Evolutionary conservation across 164 flowering plant genomes (phyloP).

Genomic region (Annona cherimola): DNA sequence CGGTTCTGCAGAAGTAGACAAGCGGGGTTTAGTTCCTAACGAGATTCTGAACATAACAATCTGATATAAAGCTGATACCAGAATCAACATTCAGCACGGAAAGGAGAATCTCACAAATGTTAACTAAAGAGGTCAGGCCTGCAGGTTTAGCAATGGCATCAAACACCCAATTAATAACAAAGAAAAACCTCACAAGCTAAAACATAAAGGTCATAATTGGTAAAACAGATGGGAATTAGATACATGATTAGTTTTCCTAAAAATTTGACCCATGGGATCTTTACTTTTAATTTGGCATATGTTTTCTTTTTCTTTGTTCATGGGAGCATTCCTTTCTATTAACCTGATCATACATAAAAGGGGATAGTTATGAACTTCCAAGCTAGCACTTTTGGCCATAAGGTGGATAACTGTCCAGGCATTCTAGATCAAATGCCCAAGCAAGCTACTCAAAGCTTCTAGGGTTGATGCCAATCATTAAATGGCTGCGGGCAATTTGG

Average conservation of each 20-base stretch:
- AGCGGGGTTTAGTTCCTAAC: neutral
- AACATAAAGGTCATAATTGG: neutral
- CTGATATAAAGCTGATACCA: neutral
- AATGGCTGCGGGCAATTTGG: neutral
- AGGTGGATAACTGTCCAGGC: neutral
- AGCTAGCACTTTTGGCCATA: neutral
- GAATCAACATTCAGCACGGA: neutral
- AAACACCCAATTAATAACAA: neutral
- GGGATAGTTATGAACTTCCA: neutral
- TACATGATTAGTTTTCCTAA: neutral
- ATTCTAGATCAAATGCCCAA: neutral
- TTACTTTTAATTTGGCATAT: neutral
- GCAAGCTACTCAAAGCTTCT: neutral
- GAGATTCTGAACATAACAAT: neutral
- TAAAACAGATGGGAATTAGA: neutral
- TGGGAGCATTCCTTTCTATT: neutral
- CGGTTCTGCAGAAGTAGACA: constrained; percentile 35
- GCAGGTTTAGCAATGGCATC: neutral
- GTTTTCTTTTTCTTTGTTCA: neutral
- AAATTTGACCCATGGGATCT: neutral
- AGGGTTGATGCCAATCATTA: neutral
- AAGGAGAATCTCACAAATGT: neutral
- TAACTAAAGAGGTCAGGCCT: neutral
- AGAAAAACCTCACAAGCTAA: neutral
- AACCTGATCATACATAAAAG: neutral